Percentiles rank a stretch among this genome's conserved stretches.
phyloP scores from a whole-genome alignment of 208 protist species.

The Leishmania braziliensis region DNA sequence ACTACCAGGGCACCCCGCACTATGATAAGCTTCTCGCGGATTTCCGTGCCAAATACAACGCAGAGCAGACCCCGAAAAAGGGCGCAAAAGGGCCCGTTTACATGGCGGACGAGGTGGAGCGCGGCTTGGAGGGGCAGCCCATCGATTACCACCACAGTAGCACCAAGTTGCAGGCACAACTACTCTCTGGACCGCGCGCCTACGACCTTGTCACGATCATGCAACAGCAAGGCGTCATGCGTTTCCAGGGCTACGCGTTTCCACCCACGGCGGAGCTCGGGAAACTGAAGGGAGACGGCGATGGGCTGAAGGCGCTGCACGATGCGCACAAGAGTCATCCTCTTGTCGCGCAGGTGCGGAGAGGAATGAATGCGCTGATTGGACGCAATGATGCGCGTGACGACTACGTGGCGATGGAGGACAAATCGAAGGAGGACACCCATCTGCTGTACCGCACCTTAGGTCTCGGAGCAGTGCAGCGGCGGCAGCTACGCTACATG shows the following conservation, averaged over 20 bases:
- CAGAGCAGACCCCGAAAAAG: slow-evolving; percentile 17
- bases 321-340: slow-evolving; percentile 38
- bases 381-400: slow-evolving; percentile 42
- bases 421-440: slow-evolving; percentile 54
- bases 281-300: slow-evolving; percentile 63
- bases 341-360: slow-evolving; percentile 35
- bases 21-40: slow-evolving; percentile 66
- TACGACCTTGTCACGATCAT: slow-evolving; percentile 81
- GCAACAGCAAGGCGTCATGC: slow-evolving; percentile 81
- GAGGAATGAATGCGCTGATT: slow-evolving; percentile 44
- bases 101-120: slow-evolving; percentile 55
- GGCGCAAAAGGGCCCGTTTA: slow-evolving; percentile 32
- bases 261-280: slow-evolving; percentile 78
- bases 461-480: slow-evolving; percentile 79
- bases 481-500: slow-evolving; percentile 85
- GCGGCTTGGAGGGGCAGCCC: slow-evolving; percentile 69
- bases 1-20: slow-evolving; percentile 77
- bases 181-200: slow-evolving; percentile 63
- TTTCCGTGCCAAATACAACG: slow-evolving; percentile 72
- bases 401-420: slow-evolving; percentile 49
- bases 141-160: slow-evolving; percentile 80
- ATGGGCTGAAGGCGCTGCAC: slow-evolving; percentile 29
- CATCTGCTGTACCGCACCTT: slow-evolving; percentile 65
- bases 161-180: slow-evolving; percentile 57
- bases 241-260: slow-evolving; percentile 87